Evolutionary conservation across 352 stramenopile genomes (phyloP).

Genomic region (Globisporangium sylvaticum): DNA sequence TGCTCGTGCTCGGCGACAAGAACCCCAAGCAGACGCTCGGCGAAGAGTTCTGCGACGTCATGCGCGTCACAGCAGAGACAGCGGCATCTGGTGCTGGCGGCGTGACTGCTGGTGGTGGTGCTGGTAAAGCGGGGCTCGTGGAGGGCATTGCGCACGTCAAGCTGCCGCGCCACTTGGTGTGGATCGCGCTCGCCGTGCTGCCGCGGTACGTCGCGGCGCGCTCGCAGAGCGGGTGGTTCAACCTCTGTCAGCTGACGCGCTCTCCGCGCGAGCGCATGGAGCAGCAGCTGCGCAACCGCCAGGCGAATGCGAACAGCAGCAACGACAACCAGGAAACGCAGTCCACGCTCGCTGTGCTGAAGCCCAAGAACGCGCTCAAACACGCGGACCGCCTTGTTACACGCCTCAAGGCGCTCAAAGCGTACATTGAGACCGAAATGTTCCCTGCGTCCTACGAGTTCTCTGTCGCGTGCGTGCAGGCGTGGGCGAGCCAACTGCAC

Average conservation of each 20-base stretch:
- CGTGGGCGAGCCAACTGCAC: constrained; percentile 54
- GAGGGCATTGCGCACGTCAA: constrained; percentile 27
- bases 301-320: constrained; percentile 18
- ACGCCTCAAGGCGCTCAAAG: constrained; percentile 32
- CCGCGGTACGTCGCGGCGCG: constrained; percentile 56
- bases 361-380: constrained; percentile 22
- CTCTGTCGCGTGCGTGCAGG: constrained; percentile 34
- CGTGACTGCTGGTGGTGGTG: background rate
- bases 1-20: constrained; percentile 46
- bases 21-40: constrained; percentile 79
- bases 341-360: constrained; percentile 6
- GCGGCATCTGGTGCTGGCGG: background rate
- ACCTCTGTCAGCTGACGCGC: constrained; percentile 53
- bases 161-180: constrained; percentile 39
- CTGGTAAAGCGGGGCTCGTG: background rate
- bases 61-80: constrained; percentile 43
- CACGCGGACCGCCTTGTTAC: constrained; percentile 41
- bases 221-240: constrained; percentile 69
- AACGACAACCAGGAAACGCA: background rate
- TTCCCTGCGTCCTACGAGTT: constrained; percentile 64
- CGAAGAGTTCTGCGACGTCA: constrained; percentile 84
- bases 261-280: constrained; percentile 77
- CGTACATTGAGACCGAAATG: constrained; percentile 39
- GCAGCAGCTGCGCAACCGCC: constrained; percentile 59
- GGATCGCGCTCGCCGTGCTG: constrained; percentile 54